A percentile compares a stretch with the other conserved stretches of the same genome.
Evolutionary conservation across 2,329 filamentous ascomycete genomes (phyloP).

Genomic region (Paraphoma chrysanthemicola): DNA sequence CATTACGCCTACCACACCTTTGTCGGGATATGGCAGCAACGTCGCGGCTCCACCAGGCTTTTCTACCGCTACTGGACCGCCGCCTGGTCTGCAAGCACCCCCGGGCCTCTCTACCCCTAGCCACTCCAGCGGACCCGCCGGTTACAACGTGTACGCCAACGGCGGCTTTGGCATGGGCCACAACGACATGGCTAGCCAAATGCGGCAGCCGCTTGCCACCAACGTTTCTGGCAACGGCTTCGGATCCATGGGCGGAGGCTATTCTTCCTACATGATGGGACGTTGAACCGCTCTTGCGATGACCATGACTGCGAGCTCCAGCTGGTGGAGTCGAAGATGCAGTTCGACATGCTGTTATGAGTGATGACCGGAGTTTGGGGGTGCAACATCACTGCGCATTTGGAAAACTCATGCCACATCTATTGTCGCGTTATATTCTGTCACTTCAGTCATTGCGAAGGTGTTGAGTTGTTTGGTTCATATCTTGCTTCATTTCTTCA

Average conservation of each 20-base stretch:
- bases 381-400: constrained; percentile 40
- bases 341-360: constrained; percentile 39
- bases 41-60: constrained; percentile 65
- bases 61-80: constrained; percentile 74
- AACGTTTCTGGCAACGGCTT: constrained; percentile 40
- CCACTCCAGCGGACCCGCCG: constrained; percentile 38
- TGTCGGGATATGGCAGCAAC: constrained; percentile 64
- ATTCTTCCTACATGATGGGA: constrained; percentile 51
- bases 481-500: constrained; percentile 40
- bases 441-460: constrained; percentile 52
- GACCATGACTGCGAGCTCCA: neutral
- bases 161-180: constrained; percentile 43
- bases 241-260: constrained; percentile 37
- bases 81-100: constrained; percentile 79
- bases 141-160: constrained; percentile 47
- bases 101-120: constrained; percentile 66
- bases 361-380: constrained; percentile 45
- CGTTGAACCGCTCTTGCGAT: constrained; percentile 22
- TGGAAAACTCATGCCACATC: constrained; percentile 40
- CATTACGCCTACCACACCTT: constrained; percentile 58
- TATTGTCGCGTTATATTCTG: constrained; percentile 48
- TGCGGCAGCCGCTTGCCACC: constrained; percentile 44
- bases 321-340: neutral
- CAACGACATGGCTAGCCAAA: constrained; percentile 44
- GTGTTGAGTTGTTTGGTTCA: constrained; percentile 45